Evolutionary conservation across 23 red algal species (phyloP).

Genomic region (Gracilariopsis chorda): DNA sequence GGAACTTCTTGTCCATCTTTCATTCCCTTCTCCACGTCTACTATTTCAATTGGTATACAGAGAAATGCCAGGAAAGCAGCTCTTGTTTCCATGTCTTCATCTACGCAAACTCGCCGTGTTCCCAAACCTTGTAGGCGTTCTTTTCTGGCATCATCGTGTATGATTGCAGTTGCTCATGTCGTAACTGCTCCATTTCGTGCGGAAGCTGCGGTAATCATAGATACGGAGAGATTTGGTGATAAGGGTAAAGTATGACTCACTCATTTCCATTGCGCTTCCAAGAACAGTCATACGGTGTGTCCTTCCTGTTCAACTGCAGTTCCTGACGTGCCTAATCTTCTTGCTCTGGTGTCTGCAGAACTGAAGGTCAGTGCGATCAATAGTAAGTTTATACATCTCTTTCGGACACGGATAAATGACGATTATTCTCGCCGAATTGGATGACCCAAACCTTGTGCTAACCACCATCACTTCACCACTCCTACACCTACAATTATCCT

Average conservation of each 20-base stretch:
- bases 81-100: no score
- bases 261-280: background rate
- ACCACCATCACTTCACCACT: background rate
- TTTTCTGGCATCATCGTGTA: background rate
- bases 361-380: slow-evolving; percentile 64
- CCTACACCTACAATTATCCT: background rate
- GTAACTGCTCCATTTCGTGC: background rate
- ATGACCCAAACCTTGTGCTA: background rate
- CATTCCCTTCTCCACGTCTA: no score
- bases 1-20: no score
- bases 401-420: background rate
- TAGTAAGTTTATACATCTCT: slow-evolving; percentile 13
- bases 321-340: background rate
- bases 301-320: background rate
- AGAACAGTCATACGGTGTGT: background rate
- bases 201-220: slow-evolving; percentile 58
- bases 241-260: slow-evolving; percentile 19
- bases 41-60: no score
- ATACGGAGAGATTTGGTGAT: slow-evolving; percentile 77
- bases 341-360: slow-evolving; percentile 6
- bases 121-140: no score
- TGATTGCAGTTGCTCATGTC: no score
- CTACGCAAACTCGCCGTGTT: no score
- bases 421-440: background rate
- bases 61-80: no score